Conservation (phyloP, 192 early-diverging fungal genomes). For the Coemansia sp. region DNA sequence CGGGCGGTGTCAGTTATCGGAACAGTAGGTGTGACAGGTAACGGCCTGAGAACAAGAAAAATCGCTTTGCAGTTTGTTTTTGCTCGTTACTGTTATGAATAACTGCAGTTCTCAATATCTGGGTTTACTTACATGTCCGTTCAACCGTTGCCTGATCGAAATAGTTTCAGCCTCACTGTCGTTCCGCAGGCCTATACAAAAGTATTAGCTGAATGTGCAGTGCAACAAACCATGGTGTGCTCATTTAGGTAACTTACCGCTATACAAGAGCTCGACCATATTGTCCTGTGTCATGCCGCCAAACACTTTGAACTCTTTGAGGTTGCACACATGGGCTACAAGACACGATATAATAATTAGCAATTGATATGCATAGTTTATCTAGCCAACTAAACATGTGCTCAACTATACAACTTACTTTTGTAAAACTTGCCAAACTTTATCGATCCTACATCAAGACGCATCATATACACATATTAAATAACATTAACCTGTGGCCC, state of each 20-base stretch:
- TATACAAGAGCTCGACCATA: conserved; percentile 85
- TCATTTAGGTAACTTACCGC: conserved; percentile 44
- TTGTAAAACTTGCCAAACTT: conserved; percentile 93
- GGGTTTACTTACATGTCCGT: conserved; percentile 59
- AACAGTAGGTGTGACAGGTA: not conserved
- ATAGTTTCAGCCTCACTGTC: conserved; percentile 86
- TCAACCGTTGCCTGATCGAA: conserved; percentile 70
- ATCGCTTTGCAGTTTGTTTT: not conserved
- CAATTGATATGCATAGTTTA: not conserved
- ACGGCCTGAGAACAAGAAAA: not conserved
- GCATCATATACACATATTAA: no score
- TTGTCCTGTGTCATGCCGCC: conserved; percentile 80
- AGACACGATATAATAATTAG: not conserved
- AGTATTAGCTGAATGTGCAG: conserved; percentile 2
- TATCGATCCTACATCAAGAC: conserved; percentile 55
- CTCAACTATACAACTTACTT: conserved; percentile 58
- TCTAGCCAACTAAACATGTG: not conserved
- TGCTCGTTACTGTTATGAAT: not conserved
- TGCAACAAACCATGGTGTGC: not conserved
- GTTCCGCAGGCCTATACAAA: conserved; percentile 56
- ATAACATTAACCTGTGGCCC: no score
- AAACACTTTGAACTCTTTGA: conserved; percentile 95
- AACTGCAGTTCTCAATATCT: not conserved
- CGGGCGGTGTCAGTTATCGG: not conserved
- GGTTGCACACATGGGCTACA: conserved; percentile 86